Conservation (phyloP, 2,329 filamentous ascomycete genomes). For the Monilinia laxa region DNA sequence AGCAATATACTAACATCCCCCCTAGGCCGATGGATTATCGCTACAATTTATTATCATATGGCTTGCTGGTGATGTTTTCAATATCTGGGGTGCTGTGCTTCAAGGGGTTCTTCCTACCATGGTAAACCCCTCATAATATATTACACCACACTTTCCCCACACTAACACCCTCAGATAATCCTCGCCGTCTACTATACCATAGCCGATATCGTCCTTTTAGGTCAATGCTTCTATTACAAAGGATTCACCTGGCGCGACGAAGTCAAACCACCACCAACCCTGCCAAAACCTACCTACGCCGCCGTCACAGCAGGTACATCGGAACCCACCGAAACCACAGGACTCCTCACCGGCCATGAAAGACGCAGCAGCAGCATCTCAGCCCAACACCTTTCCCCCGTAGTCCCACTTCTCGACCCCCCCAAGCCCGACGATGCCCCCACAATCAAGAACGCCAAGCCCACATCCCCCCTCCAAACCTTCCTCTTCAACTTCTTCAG, state of each 20-base stretch:
- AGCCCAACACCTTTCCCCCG: conserved; percentile 72
- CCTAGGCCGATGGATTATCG: conserved; percentile 76
- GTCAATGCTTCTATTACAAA: conserved; percentile 93
- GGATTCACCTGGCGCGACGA: conserved; percentile 70
- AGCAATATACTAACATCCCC: background rate
- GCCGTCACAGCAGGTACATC: background rate
- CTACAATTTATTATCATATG: conserved; percentile 91
- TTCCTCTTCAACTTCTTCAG: conserved; percentile 72
- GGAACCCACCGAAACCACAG: conserved; percentile 54
- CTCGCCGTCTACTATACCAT: conserved; percentile 93
- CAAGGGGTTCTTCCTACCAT: conserved; percentile 94
- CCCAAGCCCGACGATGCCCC: conserved; percentile 43
- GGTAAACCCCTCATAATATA: conserved; percentile 47
- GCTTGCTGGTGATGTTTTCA: conserved; percentile 93
- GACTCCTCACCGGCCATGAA: conserved; percentile 51
- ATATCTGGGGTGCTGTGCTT: conserved; percentile 86
- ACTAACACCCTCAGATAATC: conserved; percentile 58
- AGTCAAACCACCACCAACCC: conserved; percentile 46
- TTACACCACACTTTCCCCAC: background rate
- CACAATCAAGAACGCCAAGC: conserved; percentile 45
- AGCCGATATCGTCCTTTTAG: conserved; percentile 82
- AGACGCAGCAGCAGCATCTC: conserved; percentile 54
- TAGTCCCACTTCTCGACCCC: conserved; percentile 70
- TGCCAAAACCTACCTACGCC: conserved; percentile 37
- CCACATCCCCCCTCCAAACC: conserved; percentile 55